Evolutionary conservation across 2,329 filamentous ascomycete species (phyloP).

Genomic region (Cladophialophora chaetospira): DNA sequence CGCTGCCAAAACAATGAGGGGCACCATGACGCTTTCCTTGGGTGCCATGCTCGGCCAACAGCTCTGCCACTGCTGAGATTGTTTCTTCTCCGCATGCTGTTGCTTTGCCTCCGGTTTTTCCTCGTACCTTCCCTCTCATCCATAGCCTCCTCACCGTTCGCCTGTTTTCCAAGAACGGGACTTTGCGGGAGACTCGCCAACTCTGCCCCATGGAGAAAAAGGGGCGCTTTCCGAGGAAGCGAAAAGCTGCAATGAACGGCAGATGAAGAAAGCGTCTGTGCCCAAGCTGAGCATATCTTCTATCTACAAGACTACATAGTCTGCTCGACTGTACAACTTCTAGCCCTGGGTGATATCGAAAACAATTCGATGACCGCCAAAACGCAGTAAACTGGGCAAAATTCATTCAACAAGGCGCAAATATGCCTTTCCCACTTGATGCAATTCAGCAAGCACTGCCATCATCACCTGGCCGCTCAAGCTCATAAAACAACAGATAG

Average conservation of each 20-base stretch:
- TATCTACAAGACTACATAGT: no score
- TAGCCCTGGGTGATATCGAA: neutral
- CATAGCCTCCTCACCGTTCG: neutral
- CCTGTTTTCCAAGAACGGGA: neutral
- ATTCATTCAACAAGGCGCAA: no score
- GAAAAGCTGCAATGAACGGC: neutral
- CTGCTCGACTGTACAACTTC: no score
- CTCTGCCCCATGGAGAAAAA: neutral
- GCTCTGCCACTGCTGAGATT: neutral
- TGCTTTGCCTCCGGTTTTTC: constrained; percentile 1
- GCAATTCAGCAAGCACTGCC: constrained; percentile 11
- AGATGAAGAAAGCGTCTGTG: neutral
- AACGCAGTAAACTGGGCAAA: no score
- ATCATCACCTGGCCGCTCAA: constrained; percentile 57
- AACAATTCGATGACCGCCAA: no score
- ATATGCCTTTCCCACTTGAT: no score
- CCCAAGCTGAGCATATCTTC: neutral
- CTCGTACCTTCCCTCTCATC: neutral
- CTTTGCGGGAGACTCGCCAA: neutral
- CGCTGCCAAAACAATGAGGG: no score
- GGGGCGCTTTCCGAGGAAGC: neutral
- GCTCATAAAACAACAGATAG: constrained; percentile 93
- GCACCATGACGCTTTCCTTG: no score
- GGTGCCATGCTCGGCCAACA: no score
- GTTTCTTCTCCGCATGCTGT: neutral